These are phyloP conservation scores for Nicotiana rustica DNA, from an alignment of 305 asterid species.

Conservation along the genomic window DNA sequence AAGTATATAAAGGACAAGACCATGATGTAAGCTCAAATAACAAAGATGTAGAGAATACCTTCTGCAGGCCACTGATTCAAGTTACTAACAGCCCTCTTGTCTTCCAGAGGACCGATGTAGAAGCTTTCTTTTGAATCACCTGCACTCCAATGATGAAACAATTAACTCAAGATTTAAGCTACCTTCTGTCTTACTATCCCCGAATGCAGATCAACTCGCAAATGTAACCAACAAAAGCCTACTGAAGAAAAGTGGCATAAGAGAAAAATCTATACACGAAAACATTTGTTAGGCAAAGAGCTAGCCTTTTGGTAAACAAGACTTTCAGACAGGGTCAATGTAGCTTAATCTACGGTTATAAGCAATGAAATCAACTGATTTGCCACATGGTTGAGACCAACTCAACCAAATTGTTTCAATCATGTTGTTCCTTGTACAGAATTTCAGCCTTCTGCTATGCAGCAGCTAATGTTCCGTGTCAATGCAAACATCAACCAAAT, in stretches of 20 bases:
- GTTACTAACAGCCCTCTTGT: conserved; percentile 32
- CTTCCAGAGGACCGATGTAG: conserved; percentile 61
- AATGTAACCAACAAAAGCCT: background rate
- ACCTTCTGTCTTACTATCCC: background rate
- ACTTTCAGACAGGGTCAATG: background rate
- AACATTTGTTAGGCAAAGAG: background rate
- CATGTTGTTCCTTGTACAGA: background rate
- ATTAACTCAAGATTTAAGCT: conserved; percentile 31
- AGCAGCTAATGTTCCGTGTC: background rate
- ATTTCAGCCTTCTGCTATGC: background rate
- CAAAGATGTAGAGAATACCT: conserved; percentile 43
- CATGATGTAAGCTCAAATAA: background rate
- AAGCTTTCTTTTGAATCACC: conserved; percentile 73
- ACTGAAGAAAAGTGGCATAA: background rate
- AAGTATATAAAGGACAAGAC: conserved; percentile 25
- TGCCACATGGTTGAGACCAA: background rate
- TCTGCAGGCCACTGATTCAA: conserved; percentile 72
- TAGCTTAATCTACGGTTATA: background rate
- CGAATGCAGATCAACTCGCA: conserved; percentile 25
- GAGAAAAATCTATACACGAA: background rate
- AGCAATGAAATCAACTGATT: background rate
- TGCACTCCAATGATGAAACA: conserved; percentile 35
- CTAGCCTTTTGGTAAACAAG: background rate
- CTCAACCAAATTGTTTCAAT: conserved; percentile 20
- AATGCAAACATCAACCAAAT: background rate